Evolutionary conservation across 345 rosid genomes (phyloP).

Genomic region (Dovyalis caffra): DNA sequence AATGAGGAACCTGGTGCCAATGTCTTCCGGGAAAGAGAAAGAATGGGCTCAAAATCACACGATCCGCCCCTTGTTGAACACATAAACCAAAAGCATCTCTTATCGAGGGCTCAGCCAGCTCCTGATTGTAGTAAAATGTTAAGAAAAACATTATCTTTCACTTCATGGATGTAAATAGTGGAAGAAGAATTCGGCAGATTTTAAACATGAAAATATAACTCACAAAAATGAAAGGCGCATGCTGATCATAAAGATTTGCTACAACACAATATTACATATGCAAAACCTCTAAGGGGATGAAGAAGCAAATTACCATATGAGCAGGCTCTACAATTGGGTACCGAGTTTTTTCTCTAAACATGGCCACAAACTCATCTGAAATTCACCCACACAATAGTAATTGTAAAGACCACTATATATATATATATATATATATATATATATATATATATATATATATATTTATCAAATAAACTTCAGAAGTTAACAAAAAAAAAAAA

Average conservation of each 20-base stretch:
- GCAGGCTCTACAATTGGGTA: constrained; percentile 86
- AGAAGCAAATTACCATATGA: constrained; percentile 67
- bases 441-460: too few species aligned
- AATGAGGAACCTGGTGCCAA: constrained; percentile 73
- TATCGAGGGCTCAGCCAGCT: constrained; percentile 88
- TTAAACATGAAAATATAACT: too few species aligned
- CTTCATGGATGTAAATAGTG: neutral
- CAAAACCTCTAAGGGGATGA: too few species aligned
- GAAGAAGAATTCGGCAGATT: neutral
- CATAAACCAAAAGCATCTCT: constrained; percentile 71
- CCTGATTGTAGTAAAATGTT: constrained; percentile 41
- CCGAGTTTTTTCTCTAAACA: constrained; percentile 76
- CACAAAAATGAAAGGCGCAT: too few species aligned
- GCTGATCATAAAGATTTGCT: too few species aligned
- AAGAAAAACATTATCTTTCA: neutral
- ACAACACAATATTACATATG: too few species aligned
- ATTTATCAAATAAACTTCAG: constrained; percentile 2
- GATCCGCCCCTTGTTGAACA: constrained; percentile 68
- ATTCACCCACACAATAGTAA: neutral
- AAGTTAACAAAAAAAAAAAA: neutral
- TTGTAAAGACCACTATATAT: too few species aligned
- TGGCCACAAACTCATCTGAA: constrained; percentile 84
- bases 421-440: too few species aligned
- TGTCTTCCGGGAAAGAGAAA: constrained; percentile 93
- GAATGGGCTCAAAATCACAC: constrained; percentile 87